These are phyloP conservation scores for Porcisia hertigi DNA, from an alignment of 208 protist genomes.

Conservation along the genomic window DNA sequence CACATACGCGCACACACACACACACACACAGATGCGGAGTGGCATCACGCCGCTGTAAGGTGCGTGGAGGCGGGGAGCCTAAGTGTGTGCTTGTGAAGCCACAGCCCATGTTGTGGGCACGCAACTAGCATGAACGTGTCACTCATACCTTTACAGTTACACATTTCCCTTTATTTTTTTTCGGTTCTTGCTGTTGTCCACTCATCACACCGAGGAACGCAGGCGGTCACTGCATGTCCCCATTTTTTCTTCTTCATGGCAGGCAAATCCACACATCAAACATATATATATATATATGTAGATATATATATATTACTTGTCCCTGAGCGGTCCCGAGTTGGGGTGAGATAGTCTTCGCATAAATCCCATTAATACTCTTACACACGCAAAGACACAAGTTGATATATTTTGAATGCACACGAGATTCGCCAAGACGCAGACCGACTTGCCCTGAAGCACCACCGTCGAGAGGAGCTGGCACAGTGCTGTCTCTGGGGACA, in stretches of 20 bases:
- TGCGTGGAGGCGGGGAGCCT: no score
- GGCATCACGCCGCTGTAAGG: no score
- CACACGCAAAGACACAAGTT: conserved; percentile 82
- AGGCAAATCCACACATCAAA: no score
- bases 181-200: not conserved
- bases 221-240: not conserved
- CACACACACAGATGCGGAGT: no score
- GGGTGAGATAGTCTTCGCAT: not conserved
- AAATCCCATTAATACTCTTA: conserved; percentile 88
- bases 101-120: no score
- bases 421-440: conserved; percentile 45
- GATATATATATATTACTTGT: not conserved
- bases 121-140: not conserved
- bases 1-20: no score
- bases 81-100: no score
- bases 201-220: not conserved
- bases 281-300: no score
- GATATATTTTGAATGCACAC: conserved; percentile 84
- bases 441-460: conserved; percentile 42
- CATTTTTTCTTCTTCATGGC: no score
- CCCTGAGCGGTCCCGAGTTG: not conserved
- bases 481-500: conserved; percentile 44
- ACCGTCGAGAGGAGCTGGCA: conserved; percentile 56
- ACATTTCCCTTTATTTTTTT: not conserved
- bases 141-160: not conserved